A percentile compares a stretch with the other conserved stretches of the same genome.
These are phyloP conservation scores for Cymbomonas tetramitiformis DNA, from an alignment of 139 green algal genomes.

Conservation along the genomic window DNA sequence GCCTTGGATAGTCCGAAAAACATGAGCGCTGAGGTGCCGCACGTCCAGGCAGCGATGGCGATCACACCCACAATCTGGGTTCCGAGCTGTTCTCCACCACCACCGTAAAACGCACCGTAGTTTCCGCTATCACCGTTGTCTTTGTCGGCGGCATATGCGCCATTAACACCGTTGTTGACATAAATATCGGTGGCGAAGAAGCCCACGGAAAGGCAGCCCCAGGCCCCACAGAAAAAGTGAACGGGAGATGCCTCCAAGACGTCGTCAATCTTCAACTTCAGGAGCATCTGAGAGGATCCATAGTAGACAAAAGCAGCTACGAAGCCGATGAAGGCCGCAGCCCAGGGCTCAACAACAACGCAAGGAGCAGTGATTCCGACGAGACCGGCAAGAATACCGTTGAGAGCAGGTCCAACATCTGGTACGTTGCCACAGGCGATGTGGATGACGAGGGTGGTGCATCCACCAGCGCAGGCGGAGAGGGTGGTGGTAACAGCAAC, in stretches of 20 bases:
- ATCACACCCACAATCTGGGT: slow-evolving; percentile 44
- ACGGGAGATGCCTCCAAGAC: slow-evolving; percentile 38
- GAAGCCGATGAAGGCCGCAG: slow-evolving; percentile 32
- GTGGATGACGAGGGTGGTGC: slow-evolving; percentile 30
- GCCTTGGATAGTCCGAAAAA: too few species aligned
- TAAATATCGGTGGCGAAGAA: slow-evolving; percentile 26
- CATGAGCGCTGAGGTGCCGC: slow-evolving; percentile 35
- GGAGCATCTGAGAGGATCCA: slow-evolving; percentile 14
- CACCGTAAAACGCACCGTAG: slow-evolving; percentile 28
- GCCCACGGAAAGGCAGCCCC: slow-evolving; percentile 28
- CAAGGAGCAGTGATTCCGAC: slow-evolving; percentile 36
- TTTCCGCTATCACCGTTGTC: not conserved
- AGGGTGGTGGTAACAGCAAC: slow-evolving; percentile 46
- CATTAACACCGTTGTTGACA: too few species aligned
- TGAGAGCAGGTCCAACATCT: slow-evolving; percentile 33
- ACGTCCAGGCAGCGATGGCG: slow-evolving; percentile 44
- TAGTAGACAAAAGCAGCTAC: slow-evolving; percentile 24
- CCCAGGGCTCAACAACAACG: slow-evolving; percentile 33
- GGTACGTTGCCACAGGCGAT: slow-evolving; percentile 13
- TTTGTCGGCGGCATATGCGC: slow-evolving; percentile 24
- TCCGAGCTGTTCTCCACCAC: slow-evolving; percentile 28
- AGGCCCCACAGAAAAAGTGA: slow-evolving; percentile 39
- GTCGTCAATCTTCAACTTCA: slow-evolving; percentile 37
- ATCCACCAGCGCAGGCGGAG: slow-evolving; percentile 25
- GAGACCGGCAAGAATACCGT: slow-evolving; percentile 41